Evolutionary conservation across 1,139 yeast species (phyloP).

Genomic region (Yamadazyma conglobata): DNA sequence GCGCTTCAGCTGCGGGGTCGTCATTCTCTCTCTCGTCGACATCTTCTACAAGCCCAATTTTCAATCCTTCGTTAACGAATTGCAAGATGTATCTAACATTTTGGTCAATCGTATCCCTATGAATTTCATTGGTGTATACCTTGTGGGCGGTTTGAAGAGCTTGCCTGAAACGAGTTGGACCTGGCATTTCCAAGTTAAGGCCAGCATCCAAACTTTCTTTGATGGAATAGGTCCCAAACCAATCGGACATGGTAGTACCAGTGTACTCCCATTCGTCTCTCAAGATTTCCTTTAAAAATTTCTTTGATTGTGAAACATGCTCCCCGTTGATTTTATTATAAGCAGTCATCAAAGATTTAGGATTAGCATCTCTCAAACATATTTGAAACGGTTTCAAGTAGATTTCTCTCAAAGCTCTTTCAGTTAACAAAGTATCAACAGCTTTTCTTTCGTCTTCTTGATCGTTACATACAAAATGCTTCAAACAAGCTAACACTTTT

Average conservation of each 20-base stretch:
- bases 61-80: conserved; percentile 41
- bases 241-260: conserved; percentile 58
- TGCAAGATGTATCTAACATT: conserved; percentile 45
- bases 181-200: conserved; percentile 65
- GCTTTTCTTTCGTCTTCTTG: conserved; percentile 53
- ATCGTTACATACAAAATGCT: conserved; percentile 61
- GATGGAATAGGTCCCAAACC: conserved; percentile 58
- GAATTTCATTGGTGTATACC: conserved; percentile 29
- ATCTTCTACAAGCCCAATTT: conserved; percentile 41
- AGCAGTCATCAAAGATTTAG: conserved; percentile 55
- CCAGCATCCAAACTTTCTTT: conserved; percentile 51
- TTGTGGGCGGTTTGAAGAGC: conserved; percentile 34
- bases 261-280: conserved; percentile 55
- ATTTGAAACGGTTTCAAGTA: conserved; percentile 61
- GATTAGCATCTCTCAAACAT: conserved; percentile 49
- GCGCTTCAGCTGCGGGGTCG: conserved; percentile 39
- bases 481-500: conserved; percentile 53
- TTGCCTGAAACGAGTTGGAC: conserved; percentile 49
- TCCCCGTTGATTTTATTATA: conserved; percentile 59
- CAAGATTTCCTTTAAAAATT: conserved; percentile 41
- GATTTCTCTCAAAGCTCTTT: conserved; percentile 58
- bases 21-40: conserved; percentile 38
- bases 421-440: conserved; percentile 47
- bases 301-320: conserved; percentile 48
- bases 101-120: conserved; percentile 33